Conservation (phyloP, 331 rosid species). For the Malus hybrid region DNA sequence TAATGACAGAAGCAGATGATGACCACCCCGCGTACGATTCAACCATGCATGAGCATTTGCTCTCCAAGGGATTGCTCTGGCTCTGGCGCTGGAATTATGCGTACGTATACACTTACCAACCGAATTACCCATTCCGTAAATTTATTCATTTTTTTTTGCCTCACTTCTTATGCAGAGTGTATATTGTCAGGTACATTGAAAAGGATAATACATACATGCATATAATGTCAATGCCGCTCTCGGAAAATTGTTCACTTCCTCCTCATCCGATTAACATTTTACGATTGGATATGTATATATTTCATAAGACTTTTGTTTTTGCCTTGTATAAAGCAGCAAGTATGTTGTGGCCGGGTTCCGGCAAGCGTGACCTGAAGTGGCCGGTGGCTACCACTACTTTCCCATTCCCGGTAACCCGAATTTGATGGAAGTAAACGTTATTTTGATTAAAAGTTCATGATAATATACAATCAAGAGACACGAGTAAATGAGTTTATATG, state of each 20-base stretch:
- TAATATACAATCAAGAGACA: background rate
- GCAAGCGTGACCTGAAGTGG: background rate
- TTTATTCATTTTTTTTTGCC: slow-evolving; percentile 55
- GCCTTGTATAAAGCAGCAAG: no score
- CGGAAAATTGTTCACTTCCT: background rate
- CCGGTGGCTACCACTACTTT: background rate
- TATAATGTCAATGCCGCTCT: background rate
- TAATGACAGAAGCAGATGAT: slow-evolving; percentile 17
- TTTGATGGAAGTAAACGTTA: background rate
- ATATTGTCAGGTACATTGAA: slow-evolving; percentile 17
- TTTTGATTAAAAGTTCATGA: background rate
- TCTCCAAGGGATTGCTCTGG: slow-evolving; percentile 15
- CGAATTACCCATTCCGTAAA: slow-evolving; percentile 17
- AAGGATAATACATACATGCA: slow-evolving; percentile 9
- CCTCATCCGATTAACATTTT: background rate
- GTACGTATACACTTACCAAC: slow-evolving; percentile 23
- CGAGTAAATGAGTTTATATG: background rate
- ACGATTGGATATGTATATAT: background rate
- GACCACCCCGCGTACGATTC: slow-evolving; percentile 19
- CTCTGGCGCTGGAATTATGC: slow-evolving; percentile 1
- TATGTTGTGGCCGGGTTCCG: background rate
- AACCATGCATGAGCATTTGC: slow-evolving; percentile 9
- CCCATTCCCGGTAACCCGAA: background rate
- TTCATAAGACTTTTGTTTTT: background rate
- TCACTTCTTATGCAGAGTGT: slow-evolving; percentile 23